These are phyloP conservation scores for Apiospora sp. DNA, from an alignment of 2,329 filamentous ascomycete species.

Conservation along the genomic window DNA sequence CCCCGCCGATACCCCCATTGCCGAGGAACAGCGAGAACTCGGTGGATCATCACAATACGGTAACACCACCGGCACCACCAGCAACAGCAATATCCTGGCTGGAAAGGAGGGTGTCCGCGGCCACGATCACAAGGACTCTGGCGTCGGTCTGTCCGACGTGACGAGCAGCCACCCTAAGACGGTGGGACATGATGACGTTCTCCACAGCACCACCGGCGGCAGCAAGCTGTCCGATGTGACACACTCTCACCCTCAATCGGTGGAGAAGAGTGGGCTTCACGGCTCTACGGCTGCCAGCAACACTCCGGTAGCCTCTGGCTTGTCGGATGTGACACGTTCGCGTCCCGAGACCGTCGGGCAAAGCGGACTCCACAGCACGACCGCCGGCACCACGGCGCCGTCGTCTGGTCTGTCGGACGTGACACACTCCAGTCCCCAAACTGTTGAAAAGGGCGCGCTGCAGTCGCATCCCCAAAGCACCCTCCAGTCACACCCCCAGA, in stretches of 20 bases:
- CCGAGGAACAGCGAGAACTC: slow-evolving; percentile 4
- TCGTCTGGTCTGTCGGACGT: not conserved
- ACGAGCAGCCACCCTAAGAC: not conserved
- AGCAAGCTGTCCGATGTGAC: not conserved
- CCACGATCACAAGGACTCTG: slow-evolving; percentile 1
- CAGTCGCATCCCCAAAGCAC: not conserved
- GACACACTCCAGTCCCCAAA: not conserved
- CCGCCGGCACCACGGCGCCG: not conserved
- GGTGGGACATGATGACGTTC: not conserved
- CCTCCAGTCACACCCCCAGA: not conserved
- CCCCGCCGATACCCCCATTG: not conserved
- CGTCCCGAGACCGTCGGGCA: not conserved
- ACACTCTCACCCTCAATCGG: not conserved
- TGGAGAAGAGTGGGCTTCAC: not conserved
- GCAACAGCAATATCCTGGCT: not conserved
- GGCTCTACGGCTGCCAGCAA: not conserved
- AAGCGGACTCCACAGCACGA: not conserved
- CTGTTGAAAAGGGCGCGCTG: not conserved
- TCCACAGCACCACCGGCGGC: not conserved
- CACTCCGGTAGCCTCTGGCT: not conserved
- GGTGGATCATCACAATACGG: not conserved
- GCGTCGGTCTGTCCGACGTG: not conserved
- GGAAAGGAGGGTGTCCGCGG: not conserved
- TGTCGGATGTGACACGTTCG: not conserved
- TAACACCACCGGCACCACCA: not conserved